phyloP scores from a whole-genome alignment of 768 basidiomycete genomes.

The Tylopilus cervinicoccineus region DNA sequence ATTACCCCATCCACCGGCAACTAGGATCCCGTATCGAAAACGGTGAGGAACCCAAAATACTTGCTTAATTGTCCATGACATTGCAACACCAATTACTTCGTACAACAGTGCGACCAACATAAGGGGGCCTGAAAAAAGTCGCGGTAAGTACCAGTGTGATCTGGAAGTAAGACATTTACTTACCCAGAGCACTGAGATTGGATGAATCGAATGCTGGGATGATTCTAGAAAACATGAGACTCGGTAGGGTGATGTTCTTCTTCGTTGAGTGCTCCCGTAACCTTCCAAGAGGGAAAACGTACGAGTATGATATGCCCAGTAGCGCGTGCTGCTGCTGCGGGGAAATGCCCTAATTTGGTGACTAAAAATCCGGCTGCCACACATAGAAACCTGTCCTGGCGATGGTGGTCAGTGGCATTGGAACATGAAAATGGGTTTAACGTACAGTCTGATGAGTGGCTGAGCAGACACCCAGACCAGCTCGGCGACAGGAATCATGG shows the following conservation, averaged over 20 bases:
- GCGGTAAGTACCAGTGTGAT: background rate
- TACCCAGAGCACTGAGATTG: slow-evolving; percentile 54
- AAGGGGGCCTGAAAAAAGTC: slow-evolving; percentile 52
- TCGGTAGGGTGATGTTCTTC: slow-evolving; percentile 59
- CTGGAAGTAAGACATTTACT: slow-evolving; percentile 3
- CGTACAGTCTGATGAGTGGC: slow-evolving; percentile 58
- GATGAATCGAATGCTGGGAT: slow-evolving; percentile 59
- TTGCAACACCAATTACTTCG: slow-evolving; percentile 47
- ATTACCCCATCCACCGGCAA: slow-evolving; percentile 68
- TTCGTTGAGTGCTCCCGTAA: background rate
- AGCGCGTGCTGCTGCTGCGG: slow-evolving; percentile 53
- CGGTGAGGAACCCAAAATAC: slow-evolving; percentile 77
- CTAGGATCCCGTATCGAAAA: slow-evolving; percentile 66
- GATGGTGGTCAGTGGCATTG: slow-evolving; percentile 1
- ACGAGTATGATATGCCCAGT: slow-evolving; percentile 60
- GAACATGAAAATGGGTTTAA: slow-evolving; percentile 1
- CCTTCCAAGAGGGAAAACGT: background rate
- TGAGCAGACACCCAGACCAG: slow-evolving; percentile 62
- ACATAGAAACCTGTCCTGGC: slow-evolving; percentile 44
- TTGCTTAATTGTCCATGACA: slow-evolving; percentile 54
- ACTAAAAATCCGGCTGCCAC: slow-evolving; percentile 52
- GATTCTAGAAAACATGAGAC: slow-evolving; percentile 69
- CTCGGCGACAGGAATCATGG: slow-evolving; percentile 35
- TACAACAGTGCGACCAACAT: slow-evolving; percentile 60
- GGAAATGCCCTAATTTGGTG: slow-evolving; percentile 59